Evolutionary conservation across 768 basidiomycete genomes (phyloP).

Genomic region (Trametes cubensis): DNA sequence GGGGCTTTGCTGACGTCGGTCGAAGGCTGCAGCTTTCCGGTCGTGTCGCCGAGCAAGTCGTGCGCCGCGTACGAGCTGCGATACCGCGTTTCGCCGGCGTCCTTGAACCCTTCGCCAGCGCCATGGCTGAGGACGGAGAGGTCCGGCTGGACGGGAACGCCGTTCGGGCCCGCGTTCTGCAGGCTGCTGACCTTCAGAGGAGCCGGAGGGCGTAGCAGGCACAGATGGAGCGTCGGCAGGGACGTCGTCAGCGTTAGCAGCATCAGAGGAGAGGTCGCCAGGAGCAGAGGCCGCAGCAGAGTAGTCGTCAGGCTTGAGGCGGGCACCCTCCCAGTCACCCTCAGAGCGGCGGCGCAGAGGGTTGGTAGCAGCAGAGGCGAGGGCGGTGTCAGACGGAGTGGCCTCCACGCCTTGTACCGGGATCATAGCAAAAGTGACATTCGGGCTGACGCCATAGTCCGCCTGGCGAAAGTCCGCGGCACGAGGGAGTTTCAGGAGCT

Average conservation of each 20-base stretch:
- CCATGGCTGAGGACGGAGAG: background rate
- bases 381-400: constrained; percentile 1
- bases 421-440: constrained; percentile 6
- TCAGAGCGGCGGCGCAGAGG: background rate
- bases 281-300: background rate
- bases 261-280: background rate
- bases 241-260: background rate
- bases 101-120: background rate
- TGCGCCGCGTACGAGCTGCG: background rate
- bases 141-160: background rate
- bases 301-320: constrained; percentile 9
- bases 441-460: constrained; percentile 21
- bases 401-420: constrained; percentile 12
- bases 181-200: background rate
- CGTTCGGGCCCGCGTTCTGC: background rate
- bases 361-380: background rate
- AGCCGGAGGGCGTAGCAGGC: background rate
- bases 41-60: constrained; percentile 3
- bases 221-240: background rate
- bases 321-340: constrained; percentile 8
- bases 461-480: constrained; percentile 19
- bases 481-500: constrained; percentile 5
- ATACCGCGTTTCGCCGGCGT: constrained; percentile 11
- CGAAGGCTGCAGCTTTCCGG: background rate
- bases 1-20: constrained; percentile 2